These are phyloP conservation scores for Leptographium flavum DNA, from an alignment of 2,329 filamentous ascomycete genomes.

Conservation along the genomic window DNA sequence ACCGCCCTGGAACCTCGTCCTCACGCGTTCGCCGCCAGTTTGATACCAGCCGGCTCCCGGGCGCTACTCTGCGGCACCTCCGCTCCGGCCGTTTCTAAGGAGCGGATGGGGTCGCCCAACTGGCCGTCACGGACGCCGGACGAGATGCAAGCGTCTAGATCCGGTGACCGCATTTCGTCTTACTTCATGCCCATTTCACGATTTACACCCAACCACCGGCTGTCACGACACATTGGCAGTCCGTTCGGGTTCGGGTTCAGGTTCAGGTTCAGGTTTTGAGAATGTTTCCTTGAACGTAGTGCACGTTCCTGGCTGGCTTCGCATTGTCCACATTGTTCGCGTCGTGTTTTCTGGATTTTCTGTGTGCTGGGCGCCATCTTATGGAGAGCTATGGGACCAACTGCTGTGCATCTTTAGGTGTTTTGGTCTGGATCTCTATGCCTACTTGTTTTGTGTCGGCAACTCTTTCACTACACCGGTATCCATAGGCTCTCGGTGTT, in stretches of 20 bases:
- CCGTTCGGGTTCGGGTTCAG: neutral
- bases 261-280: neutral
- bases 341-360: neutral
- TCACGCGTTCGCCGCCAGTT: conserved; percentile 6
- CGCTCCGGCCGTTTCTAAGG: conserved; percentile 3
- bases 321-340: neutral
- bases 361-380: conserved; percentile 2
- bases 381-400: neutral
- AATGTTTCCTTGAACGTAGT: neutral
- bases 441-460: neutral
- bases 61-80: conserved; percentile 4
- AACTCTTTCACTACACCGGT: neutral
- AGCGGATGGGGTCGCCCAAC: neutral
- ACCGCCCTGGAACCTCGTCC: neutral
- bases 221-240: neutral
- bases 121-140: neutral
- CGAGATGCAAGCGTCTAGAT: neutral
- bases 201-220: too few relatives aligned
- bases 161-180: neutral
- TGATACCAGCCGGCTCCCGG: conserved; percentile 1
- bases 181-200: neutral
- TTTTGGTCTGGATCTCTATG: neutral
- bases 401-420: conserved; percentile 4
- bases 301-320: neutral
- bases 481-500: neutral